phyloP scores from a whole-genome alignment of 306 rosid species.

The Gynostemma pentaphyllum region DNA sequence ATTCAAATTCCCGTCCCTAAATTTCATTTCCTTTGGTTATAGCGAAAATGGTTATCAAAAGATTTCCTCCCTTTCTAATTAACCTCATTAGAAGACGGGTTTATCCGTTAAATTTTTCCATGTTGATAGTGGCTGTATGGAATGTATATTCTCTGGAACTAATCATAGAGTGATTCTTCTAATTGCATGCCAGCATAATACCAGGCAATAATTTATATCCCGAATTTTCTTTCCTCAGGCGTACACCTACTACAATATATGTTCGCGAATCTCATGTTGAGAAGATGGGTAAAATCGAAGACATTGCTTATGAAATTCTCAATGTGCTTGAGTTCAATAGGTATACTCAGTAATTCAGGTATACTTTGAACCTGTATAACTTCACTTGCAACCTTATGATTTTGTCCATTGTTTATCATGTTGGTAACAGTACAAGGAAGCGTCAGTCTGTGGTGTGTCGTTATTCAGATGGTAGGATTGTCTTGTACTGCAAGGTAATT shows the following conservation, averaged over 20 bases:
- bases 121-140: neutral
- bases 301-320: slow-evolving; percentile 70
- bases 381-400: slow-evolving; percentile 6
- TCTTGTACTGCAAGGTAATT: slow-evolving; percentile 91
- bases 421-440: slow-evolving; percentile 69
- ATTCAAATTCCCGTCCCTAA: too few relatives aligned
- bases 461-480: slow-evolving; percentile 87
- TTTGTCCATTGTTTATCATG: slow-evolving; percentile 15
- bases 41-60: neutral
- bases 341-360: slow-evolving; percentile 20
- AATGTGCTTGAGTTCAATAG: slow-evolving; percentile 96
- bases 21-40: too few relatives aligned
- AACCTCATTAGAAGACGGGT: neutral
- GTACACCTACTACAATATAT: slow-evolving; percentile 75
- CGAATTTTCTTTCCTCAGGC: slow-evolving; percentile 40
- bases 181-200: neutral
- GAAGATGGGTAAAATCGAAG: slow-evolving; percentile 67
- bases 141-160: neutral
- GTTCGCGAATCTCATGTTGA: slow-evolving; percentile 89
- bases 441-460: slow-evolving; percentile 97
- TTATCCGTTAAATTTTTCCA: neutral
- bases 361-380: neutral
- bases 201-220: neutral
- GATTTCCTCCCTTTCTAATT: neutral
- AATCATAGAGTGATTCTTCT: neutral